phyloP scores from a whole-genome alignment of 2,329 filamentous ascomycete genomes.

The Dryadomyces quercus-mongolicae region DNA sequence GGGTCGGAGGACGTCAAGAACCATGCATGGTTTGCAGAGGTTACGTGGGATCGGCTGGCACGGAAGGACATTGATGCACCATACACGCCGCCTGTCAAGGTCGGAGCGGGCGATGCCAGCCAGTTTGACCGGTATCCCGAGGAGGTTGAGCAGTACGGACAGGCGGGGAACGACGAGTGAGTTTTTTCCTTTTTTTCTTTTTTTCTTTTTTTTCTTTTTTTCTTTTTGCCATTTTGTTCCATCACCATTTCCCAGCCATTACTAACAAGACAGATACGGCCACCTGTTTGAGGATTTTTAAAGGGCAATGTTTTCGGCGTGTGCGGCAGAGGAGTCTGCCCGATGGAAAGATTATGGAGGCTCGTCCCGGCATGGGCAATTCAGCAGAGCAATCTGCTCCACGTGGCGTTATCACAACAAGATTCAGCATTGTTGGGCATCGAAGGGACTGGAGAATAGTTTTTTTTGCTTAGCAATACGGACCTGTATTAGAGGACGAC shows the following conservation, averaged over 20 bases:
- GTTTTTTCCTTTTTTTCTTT: conserved; percentile 26
- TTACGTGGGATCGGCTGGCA: conserved; percentile 89
- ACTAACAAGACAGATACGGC: conserved; percentile 43
- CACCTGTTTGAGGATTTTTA: conserved; percentile 67
- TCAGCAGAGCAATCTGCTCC: not conserved
- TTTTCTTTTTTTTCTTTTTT: not conserved
- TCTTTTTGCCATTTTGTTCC: too few relatives aligned
- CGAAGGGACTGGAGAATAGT: not conserved
- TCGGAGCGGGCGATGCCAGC: conserved; percentile 86
- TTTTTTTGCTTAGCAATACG: not conserved
- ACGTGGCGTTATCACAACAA: not conserved
- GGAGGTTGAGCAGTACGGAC: conserved; percentile 86
- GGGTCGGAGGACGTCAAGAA: conserved; percentile 88
- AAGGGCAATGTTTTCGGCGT: not conserved
- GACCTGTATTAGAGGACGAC: not conserved
- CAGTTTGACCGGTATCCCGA: conserved; percentile 98
- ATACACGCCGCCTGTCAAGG: conserved; percentile 91
- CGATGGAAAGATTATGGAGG: not conserved
- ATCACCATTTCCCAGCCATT: too few relatives aligned
- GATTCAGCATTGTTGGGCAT: not conserved
- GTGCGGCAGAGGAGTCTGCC: not conserved
- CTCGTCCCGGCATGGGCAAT: not conserved
- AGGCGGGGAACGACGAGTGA: conserved; percentile 71
- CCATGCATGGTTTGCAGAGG: conserved; percentile 92
- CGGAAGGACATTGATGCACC: conserved; percentile 97